A percentile compares a stretch with the other conserved stretches of the same genome.
Evolutionary conservation across 2,329 filamentous ascomycete genomes (phyloP).

Genomic region (Alternaria postmessia): DNA sequence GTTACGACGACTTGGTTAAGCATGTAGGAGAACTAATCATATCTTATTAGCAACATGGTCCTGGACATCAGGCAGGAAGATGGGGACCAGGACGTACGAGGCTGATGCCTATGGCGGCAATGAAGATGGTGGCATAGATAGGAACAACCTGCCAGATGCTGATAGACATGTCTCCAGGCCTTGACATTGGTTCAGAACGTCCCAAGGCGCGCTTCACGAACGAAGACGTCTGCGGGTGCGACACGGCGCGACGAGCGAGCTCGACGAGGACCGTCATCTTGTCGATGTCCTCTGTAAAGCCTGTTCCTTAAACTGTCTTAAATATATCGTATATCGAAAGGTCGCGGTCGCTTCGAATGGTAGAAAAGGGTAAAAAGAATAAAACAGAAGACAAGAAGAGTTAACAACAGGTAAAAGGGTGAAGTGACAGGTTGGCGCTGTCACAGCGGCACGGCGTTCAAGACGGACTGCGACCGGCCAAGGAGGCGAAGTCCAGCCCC

Average conservation of each 20-base stretch:
- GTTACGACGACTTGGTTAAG: conserved; percentile 67
- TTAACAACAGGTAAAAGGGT: conserved; percentile 3
- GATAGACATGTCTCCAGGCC: no score
- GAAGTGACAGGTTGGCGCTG: conserved; percentile 17
- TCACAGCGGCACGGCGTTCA: conserved; percentile 23
- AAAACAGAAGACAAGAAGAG: conserved; percentile 8
- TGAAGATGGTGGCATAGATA: conserved; percentile 47
- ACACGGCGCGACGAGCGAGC: conserved; percentile 42
- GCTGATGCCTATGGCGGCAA: conserved; percentile 53
- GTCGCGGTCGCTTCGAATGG: neutral
- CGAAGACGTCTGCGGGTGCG: conserved; percentile 33
- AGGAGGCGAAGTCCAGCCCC: conserved; percentile 27
- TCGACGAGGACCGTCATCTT: conserved; percentile 37
- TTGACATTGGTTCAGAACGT: no score
- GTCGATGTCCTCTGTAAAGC: neutral
- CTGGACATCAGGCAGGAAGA: neutral
- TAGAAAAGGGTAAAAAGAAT: conserved; percentile 5
- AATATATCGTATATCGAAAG: neutral
- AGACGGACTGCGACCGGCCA: neutral
- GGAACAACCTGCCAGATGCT: conserved; percentile 31
- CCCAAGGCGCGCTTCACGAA: conserved; percentile 37
- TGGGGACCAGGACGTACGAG: conserved; percentile 45
- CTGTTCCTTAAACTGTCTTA: neutral
- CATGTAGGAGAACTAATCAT: conserved; percentile 60
- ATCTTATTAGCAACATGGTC: neutral